Conservation (phyloP, 352 stramenopile genomes). For the Vaucheria bursata region DNA sequence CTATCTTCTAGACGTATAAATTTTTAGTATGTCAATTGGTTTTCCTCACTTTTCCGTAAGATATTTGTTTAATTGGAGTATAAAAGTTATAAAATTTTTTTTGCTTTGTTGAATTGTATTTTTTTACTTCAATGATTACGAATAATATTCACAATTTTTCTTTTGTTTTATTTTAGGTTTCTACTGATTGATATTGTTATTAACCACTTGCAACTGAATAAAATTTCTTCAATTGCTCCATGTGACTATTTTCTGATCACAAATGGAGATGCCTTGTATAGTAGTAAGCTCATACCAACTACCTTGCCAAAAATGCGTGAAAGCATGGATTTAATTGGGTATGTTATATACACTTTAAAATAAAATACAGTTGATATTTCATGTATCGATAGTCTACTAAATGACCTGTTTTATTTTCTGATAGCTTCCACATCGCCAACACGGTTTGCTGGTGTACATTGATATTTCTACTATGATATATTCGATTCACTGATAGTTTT, state of each 20-base stretch:
- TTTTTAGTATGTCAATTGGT: neutral
- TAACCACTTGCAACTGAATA: neutral
- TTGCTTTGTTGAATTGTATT: neutral
- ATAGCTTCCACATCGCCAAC: too few species aligned
- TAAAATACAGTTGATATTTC: too few species aligned
- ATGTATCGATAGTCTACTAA: too few species aligned
- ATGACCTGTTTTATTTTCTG: too few species aligned
- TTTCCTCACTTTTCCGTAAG: neutral
- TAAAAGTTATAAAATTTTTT: neutral
- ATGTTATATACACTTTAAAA: neutral
- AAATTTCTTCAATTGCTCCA: neutral
- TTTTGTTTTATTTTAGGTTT: neutral
- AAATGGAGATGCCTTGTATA: constrained; percentile 11
- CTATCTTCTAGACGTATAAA: too few species aligned
- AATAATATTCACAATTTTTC: too few species aligned
- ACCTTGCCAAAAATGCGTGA: constrained; percentile 1
- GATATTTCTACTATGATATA: too few species aligned
- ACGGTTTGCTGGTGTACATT: too few species aligned
- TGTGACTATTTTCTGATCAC: constrained; percentile 13
- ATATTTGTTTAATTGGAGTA: neutral
- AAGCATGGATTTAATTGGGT: constrained; percentile 2
- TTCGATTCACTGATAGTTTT: too few species aligned
- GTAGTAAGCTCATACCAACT: neutral
- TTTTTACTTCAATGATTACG: neutral
- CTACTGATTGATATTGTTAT: neutral